phyloP scores from a whole-genome alignment of 345 rosid species.

The Mangifera indica region DNA sequence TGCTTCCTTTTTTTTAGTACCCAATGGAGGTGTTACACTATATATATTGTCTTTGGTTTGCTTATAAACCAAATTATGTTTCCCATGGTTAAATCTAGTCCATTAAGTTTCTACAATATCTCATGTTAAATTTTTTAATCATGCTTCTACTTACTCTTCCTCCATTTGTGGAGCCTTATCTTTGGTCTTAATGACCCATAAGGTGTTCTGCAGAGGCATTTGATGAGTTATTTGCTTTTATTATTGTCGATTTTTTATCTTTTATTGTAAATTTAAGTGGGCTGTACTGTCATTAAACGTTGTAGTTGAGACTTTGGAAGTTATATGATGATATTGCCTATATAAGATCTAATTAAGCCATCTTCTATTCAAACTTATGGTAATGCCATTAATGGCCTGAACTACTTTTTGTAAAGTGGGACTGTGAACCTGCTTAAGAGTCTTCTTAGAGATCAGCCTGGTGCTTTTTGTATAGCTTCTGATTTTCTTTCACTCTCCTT shows the following conservation, averaged over 20 bases:
- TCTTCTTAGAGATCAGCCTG: background rate
- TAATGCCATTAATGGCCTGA: background rate
- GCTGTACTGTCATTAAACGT: background rate
- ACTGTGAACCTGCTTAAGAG: background rate
- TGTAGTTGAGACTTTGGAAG: background rate
- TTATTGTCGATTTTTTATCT: too few species aligned
- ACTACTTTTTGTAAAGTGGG: background rate
- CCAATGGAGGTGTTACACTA: background rate
- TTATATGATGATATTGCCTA: background rate
- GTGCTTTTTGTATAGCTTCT: background rate
- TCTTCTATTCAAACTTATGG: background rate
- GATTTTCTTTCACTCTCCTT: background rate
- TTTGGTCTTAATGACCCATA: background rate
- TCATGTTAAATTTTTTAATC: background rate
- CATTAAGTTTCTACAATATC: background rate
- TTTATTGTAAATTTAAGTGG: too few species aligned
- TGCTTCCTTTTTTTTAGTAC: background rate
- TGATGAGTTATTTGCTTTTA: background rate
- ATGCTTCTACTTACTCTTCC: background rate
- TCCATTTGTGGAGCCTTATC: background rate
- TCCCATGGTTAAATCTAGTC: background rate
- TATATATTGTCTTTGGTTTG: conserved; percentile 1
- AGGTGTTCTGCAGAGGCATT: background rate
- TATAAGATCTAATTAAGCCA: background rate
- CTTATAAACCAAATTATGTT: background rate